phyloP scores from a whole-genome alignment of 305 asterid genomes.

The Fraxinus albicans region DNA sequence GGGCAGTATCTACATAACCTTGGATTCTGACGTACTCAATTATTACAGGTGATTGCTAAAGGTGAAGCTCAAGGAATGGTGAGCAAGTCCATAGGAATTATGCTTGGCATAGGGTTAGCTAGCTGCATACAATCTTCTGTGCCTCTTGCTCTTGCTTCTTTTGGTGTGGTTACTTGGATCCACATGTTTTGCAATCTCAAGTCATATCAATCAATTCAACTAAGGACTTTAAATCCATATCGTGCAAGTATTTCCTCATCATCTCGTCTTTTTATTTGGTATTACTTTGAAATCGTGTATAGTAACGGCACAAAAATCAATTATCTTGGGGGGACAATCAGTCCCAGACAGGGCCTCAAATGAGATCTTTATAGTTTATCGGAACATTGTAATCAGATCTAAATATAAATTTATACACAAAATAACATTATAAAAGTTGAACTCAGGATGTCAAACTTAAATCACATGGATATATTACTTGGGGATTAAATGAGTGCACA shows the following conservation, averaged over 20 bases:
- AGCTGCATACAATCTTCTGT: conserved; percentile 78
- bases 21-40: conserved; percentile 23
- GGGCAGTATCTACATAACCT: neutral
- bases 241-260: conserved; percentile 76
- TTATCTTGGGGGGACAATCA: too few relatives aligned
- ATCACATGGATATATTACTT: neutral
- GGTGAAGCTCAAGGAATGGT: conserved; percentile 99
- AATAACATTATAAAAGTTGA: conserved; percentile 3
- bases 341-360: too few relatives aligned
- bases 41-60: conserved; percentile 89
- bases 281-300: neutral
- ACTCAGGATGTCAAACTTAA: conserved; percentile 1
- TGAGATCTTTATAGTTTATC: neutral
- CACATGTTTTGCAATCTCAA: conserved; percentile 99
- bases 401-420: conserved; percentile 1
- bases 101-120: conserved; percentile 87
- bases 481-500: neutral
- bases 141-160: conserved; percentile 77
- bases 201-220: conserved; percentile 92
- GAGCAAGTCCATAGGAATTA: conserved; percentile 91
- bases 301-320: neutral
- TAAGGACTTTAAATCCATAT: conserved; percentile 92
- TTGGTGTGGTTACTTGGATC: conserved; percentile 78
- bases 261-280: conserved; percentile 16
- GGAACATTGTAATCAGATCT: conserved; percentile 8